Evolutionary conservation across 768 basidiomycete genomes (phyloP).

Genomic region (Cystofilobasidium capitatum): DNA sequence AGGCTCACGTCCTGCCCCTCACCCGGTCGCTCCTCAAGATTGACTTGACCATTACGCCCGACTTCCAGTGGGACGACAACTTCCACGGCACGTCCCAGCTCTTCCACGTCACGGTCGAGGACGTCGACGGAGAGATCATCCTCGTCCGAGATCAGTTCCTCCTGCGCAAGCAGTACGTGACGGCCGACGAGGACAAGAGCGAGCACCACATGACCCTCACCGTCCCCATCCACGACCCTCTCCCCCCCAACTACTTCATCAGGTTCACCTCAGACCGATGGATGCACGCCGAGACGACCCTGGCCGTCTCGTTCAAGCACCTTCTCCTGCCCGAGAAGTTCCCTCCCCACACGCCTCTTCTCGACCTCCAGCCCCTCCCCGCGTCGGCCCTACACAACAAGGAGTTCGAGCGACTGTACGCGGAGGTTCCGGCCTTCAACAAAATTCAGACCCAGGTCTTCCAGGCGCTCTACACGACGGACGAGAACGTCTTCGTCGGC

Average conservation of each 20-base stretch:
- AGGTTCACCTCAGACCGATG: constrained; percentile 89
- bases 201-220: constrained; percentile 81
- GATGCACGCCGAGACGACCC: constrained; percentile 86
- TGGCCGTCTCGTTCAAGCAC: constrained; percentile 96
- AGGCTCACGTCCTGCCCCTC: constrained; percentile 94
- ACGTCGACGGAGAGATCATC: constrained; percentile 92
- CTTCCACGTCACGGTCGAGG: constrained; percentile 89
- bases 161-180: constrained; percentile 72
- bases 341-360: constrained; percentile 80
- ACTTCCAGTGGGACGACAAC: constrained; percentile 96
- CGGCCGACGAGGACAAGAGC: constrained; percentile 57
- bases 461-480: constrained; percentile 90
- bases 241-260: constrained; percentile 97
- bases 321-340: constrained; percentile 95
- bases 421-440: constrained; percentile 77
- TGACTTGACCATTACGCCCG: constrained; percentile 88
- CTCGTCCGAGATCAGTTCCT: constrained; percentile 91
- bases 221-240: constrained; percentile 92
- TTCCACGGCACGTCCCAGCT: constrained; percentile 79
- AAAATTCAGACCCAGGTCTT: constrained; percentile 99
- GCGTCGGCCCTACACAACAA: constrained; percentile 85
- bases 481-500: constrained; percentile 93
- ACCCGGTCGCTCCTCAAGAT: constrained; percentile 85
- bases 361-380: constrained; percentile 84
- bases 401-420: constrained; percentile 81